Conservation (phyloP, 352 stramenopile species). For the Globisporangium spinosum region DNA sequence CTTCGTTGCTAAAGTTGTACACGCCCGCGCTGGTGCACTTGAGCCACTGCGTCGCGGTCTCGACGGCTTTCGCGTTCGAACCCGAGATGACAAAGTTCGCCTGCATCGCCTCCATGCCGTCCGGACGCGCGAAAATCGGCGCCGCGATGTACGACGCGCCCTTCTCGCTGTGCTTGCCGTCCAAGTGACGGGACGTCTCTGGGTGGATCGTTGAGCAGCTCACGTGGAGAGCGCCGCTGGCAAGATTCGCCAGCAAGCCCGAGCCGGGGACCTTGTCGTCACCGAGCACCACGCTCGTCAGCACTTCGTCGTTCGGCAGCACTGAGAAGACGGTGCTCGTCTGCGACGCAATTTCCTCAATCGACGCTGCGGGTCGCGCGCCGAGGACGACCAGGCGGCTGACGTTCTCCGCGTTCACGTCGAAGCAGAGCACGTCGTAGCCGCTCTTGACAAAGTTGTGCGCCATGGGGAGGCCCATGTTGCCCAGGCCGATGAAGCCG, state of each 20-base stretch:
- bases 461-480: conserved; percentile 92
- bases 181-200: conserved; percentile 44
- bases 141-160: conserved; percentile 45
- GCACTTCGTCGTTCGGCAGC: conserved; percentile 61
- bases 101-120: conserved; percentile 65
- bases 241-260: conserved; percentile 38
- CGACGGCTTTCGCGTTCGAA: conserved; percentile 32
- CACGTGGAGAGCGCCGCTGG: conserved; percentile 42
- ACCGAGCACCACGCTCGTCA: conserved; percentile 39
- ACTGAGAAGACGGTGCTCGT: conserved; percentile 54
- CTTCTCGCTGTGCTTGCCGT: conserved; percentile 28
- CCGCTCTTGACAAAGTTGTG: conserved; percentile 80
- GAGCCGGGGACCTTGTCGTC: conserved; percentile 17
- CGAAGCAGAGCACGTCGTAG: conserved; percentile 59
- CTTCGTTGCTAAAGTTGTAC: conserved; percentile 48
- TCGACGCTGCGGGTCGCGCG: conserved; percentile 30
- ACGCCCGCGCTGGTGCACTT: conserved; percentile 39
- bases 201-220: conserved; percentile 72
- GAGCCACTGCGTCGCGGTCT: conserved; percentile 35
- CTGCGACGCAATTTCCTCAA: conserved; percentile 38
- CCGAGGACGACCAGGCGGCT: conserved; percentile 27
- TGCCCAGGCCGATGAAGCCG: conserved; percentile 90
- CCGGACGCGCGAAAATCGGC: conserved; percentile 69
- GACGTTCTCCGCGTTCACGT: conserved; percentile 36
- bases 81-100: conserved; percentile 59